phyloP scores from a whole-genome alignment of 192 early-diverging fungal species.

The Coemansia sp. region DNA sequence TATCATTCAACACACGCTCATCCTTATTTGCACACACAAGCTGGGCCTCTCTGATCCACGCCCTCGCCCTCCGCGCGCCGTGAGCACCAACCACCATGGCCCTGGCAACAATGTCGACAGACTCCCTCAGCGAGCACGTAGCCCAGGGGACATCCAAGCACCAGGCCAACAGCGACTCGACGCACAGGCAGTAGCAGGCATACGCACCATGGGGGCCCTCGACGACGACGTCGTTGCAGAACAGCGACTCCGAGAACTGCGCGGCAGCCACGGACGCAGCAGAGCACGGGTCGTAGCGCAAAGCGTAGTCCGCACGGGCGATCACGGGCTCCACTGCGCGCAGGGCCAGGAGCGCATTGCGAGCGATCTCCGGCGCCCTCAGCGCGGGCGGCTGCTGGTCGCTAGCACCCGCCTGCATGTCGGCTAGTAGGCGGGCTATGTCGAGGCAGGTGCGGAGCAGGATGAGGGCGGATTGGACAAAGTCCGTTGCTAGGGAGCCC shows the following conservation, averaged over 20 bases:
- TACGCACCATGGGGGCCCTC: neutral
- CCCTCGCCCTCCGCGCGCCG: neutral
- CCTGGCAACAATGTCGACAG: conserved; percentile 13
- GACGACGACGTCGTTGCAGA: neutral
- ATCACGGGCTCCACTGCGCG: conserved; percentile 11
- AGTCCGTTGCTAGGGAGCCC: neutral
- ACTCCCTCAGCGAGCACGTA: neutral
- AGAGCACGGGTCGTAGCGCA: conserved; percentile 19
- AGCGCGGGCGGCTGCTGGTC: conserved; percentile 4
- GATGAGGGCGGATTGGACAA: conserved; percentile 4
- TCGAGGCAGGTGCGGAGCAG: conserved; percentile 30
- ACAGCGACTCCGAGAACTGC: conserved; percentile 15
- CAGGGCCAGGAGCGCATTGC: conserved; percentile 6
- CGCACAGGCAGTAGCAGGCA: conserved; percentile 2
- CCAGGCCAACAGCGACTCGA: conserved; percentile 22
- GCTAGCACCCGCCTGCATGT: conserved; percentile 15
- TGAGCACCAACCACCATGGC: conserved; percentile 13
- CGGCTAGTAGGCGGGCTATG: conserved; percentile 7
- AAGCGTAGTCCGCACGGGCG: neutral
- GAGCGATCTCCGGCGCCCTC: conserved; percentile 10
- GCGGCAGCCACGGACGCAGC: conserved; percentile 12
- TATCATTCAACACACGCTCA: neutral
- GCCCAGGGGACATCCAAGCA: neutral
- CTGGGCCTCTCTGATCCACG: conserved; percentile 32
- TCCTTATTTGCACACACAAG: neutral